These are phyloP conservation scores for Petunia axillaris DNA, from an alignment of 257 asterid species.

Conservation along the genomic window DNA sequence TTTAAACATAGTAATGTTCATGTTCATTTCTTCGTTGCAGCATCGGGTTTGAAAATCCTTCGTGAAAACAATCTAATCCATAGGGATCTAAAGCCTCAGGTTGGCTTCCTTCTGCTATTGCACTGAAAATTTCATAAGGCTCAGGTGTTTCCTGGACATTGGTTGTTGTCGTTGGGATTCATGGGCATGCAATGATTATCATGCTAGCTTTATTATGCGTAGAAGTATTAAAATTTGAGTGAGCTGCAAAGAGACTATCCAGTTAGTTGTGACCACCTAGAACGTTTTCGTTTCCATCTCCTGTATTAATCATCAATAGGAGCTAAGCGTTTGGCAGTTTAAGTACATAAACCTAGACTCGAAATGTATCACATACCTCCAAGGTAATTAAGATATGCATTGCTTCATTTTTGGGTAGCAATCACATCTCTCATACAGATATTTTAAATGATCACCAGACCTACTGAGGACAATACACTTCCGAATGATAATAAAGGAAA, in stretches of 20 bases:
- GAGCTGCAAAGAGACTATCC: not conserved
- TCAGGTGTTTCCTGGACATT: not conserved
- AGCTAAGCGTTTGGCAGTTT: not conserved
- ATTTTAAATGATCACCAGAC: not conserved
- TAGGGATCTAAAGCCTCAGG: conserved; percentile 98
- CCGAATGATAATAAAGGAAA: not conserved
- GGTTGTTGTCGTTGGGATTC: not conserved
- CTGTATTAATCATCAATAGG: not conserved
- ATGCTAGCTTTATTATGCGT: not conserved
- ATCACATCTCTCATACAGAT: not conserved
- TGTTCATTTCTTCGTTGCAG: conserved; percentile 47
- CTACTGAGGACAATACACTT: not conserved
- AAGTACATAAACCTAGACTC: not conserved
- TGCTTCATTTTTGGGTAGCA: conserved; percentile 14
- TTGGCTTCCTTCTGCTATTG: conserved; percentile 32
- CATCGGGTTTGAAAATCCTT: conserved; percentile 86
- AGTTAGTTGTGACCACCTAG: not conserved
- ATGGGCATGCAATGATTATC: conserved; percentile 13
- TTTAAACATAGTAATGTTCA: conserved; percentile 19
- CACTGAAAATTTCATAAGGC: not conserved
- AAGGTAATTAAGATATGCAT: conserved; percentile 4
- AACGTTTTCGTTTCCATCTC: not conserved
- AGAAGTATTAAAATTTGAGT: not conserved
- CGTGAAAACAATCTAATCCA: conserved; percentile 85
- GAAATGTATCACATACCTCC: not conserved